Base-by-base conservation (phyloP, 495 filamentous ascomycete species). In the Penicillium argentinense region DNA sequence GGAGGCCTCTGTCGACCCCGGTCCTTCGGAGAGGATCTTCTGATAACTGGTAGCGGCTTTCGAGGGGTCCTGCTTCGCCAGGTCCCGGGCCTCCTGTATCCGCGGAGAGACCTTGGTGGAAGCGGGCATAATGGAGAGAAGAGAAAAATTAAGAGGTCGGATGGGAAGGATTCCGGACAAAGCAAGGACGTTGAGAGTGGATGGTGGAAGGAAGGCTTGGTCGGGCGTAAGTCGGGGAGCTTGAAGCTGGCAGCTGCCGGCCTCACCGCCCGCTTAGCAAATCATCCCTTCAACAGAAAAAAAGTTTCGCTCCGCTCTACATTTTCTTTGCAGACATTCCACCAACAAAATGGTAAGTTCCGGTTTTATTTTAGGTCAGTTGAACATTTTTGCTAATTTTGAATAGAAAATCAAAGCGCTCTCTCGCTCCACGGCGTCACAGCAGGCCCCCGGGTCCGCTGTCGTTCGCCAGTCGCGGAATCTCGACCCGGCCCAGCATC, bases 401-500 rank as follows among this genome's bases (percentile, higher is more conserved):
- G 18, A 21, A 26, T 40, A 86, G 90, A 96, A 96, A 83, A 88
- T 97, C 60, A 96, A 96, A 77, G 87, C 91, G 27, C 86, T 97
- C 60, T 87, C 80, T 50, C 86, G 91, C 58, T 79, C 87, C 12
- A 75, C 84, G 23, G 74, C 82, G 62, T 84, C 89, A 38, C 82
- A 87, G 59, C 87, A 91, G 68, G 81, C 88, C 27, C 82, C 87
- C 28, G 92, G 92, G 36, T 83, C 85, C 30, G 79, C 82, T 66
- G 81, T 86, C 49, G 71, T 83, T 37, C 81, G 80, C 55, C 79
- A 85, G 57, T 82, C 88, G 41, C 85, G 92, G 54, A 98, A 98
- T 57, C 80, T 97, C 47, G 89, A 96, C 60, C 95, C 93, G 9
- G 82, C 88, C 24, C 78, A 93, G 42, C 93, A 98, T 74, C 95